A percentile compares a stretch with the other conserved stretches of the same genome.
Evolutionary conservation across 2,329 filamentous ascomycete species (phyloP).

Genomic region (Curvularia eragrostidis): DNA sequence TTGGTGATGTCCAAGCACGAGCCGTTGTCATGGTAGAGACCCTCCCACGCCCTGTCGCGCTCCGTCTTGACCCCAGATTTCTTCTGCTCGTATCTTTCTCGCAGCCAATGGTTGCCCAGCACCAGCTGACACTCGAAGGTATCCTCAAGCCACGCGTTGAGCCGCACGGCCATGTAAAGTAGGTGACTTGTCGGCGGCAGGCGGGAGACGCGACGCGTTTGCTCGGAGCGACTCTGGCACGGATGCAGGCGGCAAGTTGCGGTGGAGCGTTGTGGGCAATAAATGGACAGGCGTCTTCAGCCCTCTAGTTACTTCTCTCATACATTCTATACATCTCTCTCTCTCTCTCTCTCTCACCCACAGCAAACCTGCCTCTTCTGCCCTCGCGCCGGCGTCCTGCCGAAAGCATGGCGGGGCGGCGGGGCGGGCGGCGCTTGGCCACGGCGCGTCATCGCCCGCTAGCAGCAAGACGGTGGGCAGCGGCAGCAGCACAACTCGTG

Average conservation of each 20-base stretch:
- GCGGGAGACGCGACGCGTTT: constrained; percentile 25
- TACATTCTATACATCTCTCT: too few relatives aligned
- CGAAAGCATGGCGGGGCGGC: not conserved
- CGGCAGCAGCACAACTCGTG: constrained; percentile 9
- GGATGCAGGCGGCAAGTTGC: not conserved
- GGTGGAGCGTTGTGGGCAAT: not conserved
- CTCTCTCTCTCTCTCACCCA: not conserved
- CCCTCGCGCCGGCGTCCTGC: not conserved
- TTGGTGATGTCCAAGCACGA: constrained; percentile 41
- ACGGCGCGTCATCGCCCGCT: constrained; percentile 21
- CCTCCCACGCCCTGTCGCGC: constrained; percentile 25
- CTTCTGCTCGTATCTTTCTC: constrained; percentile 20
- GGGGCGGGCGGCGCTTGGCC: constrained; percentile 13
- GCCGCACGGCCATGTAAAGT: constrained; percentile 24
- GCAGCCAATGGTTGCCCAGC: constrained; percentile 33
- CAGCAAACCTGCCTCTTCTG: not conserved
- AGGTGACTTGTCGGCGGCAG: constrained; percentile 6
- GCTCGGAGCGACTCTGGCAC: not conserved
- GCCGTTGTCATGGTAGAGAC: constrained; percentile 46
- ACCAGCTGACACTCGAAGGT: constrained; percentile 29
- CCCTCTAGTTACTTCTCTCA: too few relatives aligned
- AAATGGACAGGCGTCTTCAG: not conserved
- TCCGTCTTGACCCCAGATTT: constrained; percentile 8
- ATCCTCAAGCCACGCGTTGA: constrained; percentile 34
- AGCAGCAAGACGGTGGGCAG: constrained; percentile 1